Evolutionary conservation across 2,329 filamentous ascomycete species (phyloP).

Genomic region (Corniculantispora saksenae): DNA sequence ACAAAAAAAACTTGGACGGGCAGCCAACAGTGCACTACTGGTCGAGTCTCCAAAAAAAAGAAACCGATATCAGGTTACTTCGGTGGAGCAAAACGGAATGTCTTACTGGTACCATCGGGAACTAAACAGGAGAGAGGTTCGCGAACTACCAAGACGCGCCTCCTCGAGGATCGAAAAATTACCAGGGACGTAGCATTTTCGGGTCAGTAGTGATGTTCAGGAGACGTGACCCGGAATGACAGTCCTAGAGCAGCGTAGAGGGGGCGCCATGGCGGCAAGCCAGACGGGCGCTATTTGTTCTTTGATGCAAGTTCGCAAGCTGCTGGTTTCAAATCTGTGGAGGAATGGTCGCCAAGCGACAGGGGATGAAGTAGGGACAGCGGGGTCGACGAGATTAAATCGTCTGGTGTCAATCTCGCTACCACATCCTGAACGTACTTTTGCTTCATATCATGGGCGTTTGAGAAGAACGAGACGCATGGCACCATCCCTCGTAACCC

Average conservation of each 20-base stretch:
- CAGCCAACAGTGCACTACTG: not conserved
- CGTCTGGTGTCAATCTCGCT: not conserved
- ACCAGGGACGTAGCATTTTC: not conserved
- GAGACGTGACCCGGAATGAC: not conserved
- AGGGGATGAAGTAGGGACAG: not conserved
- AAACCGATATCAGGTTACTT: not conserved
- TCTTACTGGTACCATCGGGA: too few relatives aligned
- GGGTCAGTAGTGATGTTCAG: not conserved
- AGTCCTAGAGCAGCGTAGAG: not conserved
- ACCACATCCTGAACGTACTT: not conserved
- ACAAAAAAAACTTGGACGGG: not conserved
- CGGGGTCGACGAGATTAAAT: slow-evolving; percentile 5
- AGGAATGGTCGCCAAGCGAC: slow-evolving; percentile 8
- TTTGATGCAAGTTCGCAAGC: not conserved
- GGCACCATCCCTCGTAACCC: not conserved
- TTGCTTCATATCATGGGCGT: not conserved
- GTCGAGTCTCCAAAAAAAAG: not conserved
- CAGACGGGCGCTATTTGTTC: not conserved
- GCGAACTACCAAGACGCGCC: too few relatives aligned
- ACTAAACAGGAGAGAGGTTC: too few relatives aligned
- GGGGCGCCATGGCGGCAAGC: not conserved
- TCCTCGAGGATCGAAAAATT: not conserved
- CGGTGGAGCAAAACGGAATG: slow-evolving; percentile 8
- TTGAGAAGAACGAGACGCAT: not conserved
- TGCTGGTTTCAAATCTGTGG: slow-evolving; percentile 13